Conservation (phyloP, 495 filamentous ascomycete species). For the Xylaria castorea region DNA sequence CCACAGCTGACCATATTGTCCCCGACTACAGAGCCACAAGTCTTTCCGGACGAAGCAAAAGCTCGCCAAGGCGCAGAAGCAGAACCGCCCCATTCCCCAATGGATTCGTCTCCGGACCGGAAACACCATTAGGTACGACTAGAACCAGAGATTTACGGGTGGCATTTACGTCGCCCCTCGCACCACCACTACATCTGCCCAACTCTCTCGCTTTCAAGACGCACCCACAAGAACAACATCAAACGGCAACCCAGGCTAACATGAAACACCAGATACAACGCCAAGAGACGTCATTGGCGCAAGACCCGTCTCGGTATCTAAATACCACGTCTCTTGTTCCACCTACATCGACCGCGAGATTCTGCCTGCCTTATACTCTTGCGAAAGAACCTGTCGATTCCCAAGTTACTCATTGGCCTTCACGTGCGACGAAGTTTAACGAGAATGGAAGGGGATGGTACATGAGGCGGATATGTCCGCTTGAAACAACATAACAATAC, state of each 20-base stretch:
- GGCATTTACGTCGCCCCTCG: conserved; percentile 4
- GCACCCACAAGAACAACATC: background rate
- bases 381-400: conserved; percentile 27
- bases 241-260: background rate
- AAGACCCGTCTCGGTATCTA: conserved; percentile 99
- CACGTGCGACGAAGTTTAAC: conserved; percentile 18
- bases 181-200: conserved; percentile 13
- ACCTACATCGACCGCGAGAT: conserved; percentile 39
- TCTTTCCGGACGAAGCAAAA: conserved; percentile 99
- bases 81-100: conserved; percentile 99
- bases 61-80: conserved; percentile 99
- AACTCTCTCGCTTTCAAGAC: background rate
- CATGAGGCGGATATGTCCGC: background rate
- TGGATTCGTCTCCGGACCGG: conserved; percentile 98
- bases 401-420: conserved; percentile 26
- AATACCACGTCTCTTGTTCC: conserved; percentile 48
- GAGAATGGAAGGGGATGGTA: background rate
- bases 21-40: conserved; percentile 83
- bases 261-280: conserved; percentile 82
- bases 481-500: background rate
- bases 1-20: conserved; percentile 29
- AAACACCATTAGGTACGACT: conserved; percentile 95
- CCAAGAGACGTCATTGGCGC: conserved; percentile 99
- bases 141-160: background rate
- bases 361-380: conserved; percentile 9